Evolutionary conservation across 208 protist genomes (phyloP), one percentile per base, ranked within the genome.

Genomic region (Trypanosoma melophagium): DNA sequence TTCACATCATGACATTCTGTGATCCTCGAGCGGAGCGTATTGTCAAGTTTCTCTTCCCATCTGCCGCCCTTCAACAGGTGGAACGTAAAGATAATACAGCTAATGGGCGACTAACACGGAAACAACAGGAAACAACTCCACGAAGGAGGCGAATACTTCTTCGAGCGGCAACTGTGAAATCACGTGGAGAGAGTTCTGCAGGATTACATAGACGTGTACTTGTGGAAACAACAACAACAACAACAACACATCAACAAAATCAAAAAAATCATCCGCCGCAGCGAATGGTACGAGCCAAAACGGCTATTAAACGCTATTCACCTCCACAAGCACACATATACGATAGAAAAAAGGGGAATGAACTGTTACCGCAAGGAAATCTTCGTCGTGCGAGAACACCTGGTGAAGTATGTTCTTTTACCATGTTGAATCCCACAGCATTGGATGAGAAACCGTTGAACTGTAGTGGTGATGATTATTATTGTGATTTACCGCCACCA

Each of bases 1-100:
- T 81, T 21, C 74, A 65, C 35, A 74, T 92, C 17, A 64, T 92
- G 50, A 82, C 72, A 66, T 95, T 76, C 77, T 92, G 84, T 76
- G 86, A 95, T 41, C 59, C 76, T 31, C 82, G 79, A 17, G 54
- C 74, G 19, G 74, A 81, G 66, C 84, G 84, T 9, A 72, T 91
- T 21, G 60, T 95, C 58, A 74, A 74, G 28, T 88, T 74, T 63
- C 75, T 95, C 45, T 93, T 93, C 60, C 84, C 72, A 57, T 64
- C 71, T 14, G 80, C 77, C 13, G 52, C 80, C 38, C 50, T 79
- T 47, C 61, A 50, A 8, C 19, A 65, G 7, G 9, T 52, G 35
- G 13, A 3, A 10, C 44, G 21, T 17, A 16, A 31, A 31, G 35
- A 69, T 40, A 45, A 2, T 38, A 40, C 44, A n/a, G 16, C 50